Evolutionary conservation across 2,329 filamentous ascomycete genomes (phyloP).

Genomic region (Sclerotinia sclerotiorum): DNA sequence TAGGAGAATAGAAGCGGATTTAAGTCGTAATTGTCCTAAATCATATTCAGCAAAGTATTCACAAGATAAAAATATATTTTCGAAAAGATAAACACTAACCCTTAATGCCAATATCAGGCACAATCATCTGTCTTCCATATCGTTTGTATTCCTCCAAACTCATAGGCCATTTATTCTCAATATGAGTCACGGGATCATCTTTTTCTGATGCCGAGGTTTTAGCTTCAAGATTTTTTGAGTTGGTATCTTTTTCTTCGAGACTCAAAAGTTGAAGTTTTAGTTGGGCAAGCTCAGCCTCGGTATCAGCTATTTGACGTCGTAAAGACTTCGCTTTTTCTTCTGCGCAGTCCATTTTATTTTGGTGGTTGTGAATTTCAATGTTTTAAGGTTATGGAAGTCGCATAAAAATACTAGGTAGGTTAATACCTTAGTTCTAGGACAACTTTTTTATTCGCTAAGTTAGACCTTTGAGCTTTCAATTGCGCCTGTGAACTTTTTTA

Average conservation of each 20-base stretch:
- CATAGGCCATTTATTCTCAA: slow-evolving; percentile 63
- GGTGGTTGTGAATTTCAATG: neutral
- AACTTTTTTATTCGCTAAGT: slow-evolving; percentile 17
- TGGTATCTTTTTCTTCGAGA: slow-evolving; percentile 26
- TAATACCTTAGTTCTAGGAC: slow-evolving; percentile 1
- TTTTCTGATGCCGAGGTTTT: neutral
- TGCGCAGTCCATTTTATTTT: slow-evolving; percentile 42
- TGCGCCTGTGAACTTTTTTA: slow-evolving; percentile 12
- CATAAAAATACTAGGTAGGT: neutral
- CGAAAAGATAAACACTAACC: slow-evolving; percentile 47
- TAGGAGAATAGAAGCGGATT: slow-evolving; percentile 69
- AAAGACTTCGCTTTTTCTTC: slow-evolving; percentile 44
- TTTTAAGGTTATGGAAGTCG: slow-evolving; percentile 2
- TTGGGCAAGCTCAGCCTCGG: slow-evolving; percentile 50
- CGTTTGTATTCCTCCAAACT: slow-evolving; percentile 72
- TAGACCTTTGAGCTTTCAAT: neutral
- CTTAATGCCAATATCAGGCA: slow-evolving; percentile 75
- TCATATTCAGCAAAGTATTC: neutral
- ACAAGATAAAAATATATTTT: neutral
- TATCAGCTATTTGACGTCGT: slow-evolving; percentile 48
- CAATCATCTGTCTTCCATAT: slow-evolving; percentile 88
- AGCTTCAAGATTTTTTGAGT: neutral
- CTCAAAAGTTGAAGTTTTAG: slow-evolving; percentile 48
- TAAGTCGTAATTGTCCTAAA: slow-evolving; percentile 73
- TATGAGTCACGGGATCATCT: slow-evolving; percentile 27